Percentiles rank a stretch among this genome's conserved stretches.
Evolutionary conservation across 2,329 filamentous ascomycete species (phyloP).

Genomic region (Aspergillus sp.): DNA sequence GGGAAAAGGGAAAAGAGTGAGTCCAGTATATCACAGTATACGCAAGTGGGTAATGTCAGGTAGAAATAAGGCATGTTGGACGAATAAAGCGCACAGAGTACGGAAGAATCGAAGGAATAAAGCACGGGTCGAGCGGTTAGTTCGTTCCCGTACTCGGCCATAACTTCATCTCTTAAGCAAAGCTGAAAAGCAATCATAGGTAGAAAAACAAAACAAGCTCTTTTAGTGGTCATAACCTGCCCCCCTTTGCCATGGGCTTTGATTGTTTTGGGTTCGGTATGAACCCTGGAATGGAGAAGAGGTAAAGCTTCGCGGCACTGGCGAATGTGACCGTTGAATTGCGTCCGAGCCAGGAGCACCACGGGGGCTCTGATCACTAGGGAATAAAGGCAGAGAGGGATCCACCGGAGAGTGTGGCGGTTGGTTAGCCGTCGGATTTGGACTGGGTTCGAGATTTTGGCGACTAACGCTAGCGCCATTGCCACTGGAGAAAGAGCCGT

Average conservation of each 20-base stretch:
- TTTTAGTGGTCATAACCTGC: slow-evolving; percentile 65
- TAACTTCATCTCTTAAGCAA: slow-evolving; percentile 46
- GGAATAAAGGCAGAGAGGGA: slow-evolving; percentile 52
- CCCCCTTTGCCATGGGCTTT: slow-evolving; percentile 68
- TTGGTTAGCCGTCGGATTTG: slow-evolving; percentile 35
- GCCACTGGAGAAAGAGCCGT: slow-evolving; percentile 66
- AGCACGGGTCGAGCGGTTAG: slow-evolving; percentile 28
- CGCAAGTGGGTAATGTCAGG: slow-evolving; percentile 18
- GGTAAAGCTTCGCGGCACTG: slow-evolving; percentile 38
- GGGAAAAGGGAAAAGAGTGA: slow-evolving; percentile 16
- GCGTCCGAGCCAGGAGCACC: slow-evolving; percentile 45
- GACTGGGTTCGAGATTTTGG: slow-evolving; percentile 45
- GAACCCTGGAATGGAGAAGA: slow-evolving; percentile 39
- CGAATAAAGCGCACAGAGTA: slow-evolving; percentile 24
- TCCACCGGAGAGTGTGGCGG: slow-evolving; percentile 56
- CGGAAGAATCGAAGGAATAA: slow-evolving; percentile 25
- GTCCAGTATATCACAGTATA: slow-evolving; percentile 32
- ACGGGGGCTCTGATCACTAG: slow-evolving; percentile 46
- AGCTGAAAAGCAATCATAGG: slow-evolving; percentile 30
- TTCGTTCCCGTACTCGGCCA: slow-evolving; percentile 39
- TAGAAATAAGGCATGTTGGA: slow-evolving; percentile 15
- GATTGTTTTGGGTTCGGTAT: slow-evolving; percentile 56
- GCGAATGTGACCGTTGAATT: slow-evolving; percentile 33
- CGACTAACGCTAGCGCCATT: slow-evolving; percentile 55
- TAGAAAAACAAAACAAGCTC: slow-evolving; percentile 10